phyloP scores from a whole-genome alignment of 148 eudicot genomes.

The Vaccinium myrtillus region DNA sequence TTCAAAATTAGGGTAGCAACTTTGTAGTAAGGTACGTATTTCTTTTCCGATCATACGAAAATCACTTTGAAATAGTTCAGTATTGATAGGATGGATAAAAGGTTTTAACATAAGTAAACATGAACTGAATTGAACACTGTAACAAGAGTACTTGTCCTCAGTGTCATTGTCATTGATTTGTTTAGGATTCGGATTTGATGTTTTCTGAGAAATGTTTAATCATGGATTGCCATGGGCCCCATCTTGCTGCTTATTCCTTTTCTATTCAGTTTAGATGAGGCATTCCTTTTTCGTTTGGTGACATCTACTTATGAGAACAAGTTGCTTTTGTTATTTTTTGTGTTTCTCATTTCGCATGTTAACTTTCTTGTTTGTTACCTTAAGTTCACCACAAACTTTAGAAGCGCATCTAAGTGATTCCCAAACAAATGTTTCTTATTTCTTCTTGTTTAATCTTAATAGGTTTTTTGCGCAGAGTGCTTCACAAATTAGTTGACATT shows the following conservation, averaged over 20 bases:
- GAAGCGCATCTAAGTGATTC: neutral
- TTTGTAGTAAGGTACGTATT: neutral
- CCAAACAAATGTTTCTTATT: neutral
- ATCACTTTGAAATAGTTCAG: neutral
- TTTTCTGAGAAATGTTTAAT: neutral
- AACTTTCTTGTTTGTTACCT: slow-evolving; percentile 3
- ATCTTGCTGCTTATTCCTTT: neutral
- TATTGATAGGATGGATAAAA: neutral
- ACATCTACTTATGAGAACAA: no score
- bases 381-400: neutral
- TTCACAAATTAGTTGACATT: slow-evolving; percentile 9
- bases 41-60: neutral
- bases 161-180: neutral
- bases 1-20: neutral
- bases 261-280: neutral
- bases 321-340: neutral
- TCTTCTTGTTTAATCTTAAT: neutral
- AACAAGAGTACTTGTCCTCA: neutral
- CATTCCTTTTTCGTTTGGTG: no score
- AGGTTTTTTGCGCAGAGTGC: neutral
- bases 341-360: neutral
- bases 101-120: neutral
- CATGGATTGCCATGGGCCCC: neutral
- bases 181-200: neutral
- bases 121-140: neutral